Percentiles rank a stretch among this genome's conserved stretches.
These are phyloP conservation scores for Tricholoma sp. DNA, from an alignment of 768 basidiomycete genomes.

Conservation along the genomic window DNA sequence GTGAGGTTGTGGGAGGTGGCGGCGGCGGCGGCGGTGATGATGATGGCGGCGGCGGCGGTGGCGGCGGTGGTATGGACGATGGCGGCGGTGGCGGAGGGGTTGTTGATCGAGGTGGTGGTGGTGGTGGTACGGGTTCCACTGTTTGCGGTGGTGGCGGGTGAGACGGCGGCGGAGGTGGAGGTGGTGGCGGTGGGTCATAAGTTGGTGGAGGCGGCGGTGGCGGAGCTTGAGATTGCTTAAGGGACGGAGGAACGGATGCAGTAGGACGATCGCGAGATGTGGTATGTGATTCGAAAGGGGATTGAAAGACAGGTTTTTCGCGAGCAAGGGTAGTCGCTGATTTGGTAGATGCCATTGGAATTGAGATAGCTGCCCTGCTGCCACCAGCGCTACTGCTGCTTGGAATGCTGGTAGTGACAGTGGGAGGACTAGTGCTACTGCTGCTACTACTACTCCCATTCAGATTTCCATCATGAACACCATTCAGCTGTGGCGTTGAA, in stretches of 20 bases:
- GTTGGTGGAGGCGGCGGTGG: constrained; percentile 25
- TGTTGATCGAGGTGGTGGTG: constrained; percentile 23
- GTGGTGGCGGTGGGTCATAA: constrained; percentile 20
- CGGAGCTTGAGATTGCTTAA: constrained; percentile 1
- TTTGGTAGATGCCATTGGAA: constrained; percentile 12
- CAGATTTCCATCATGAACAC: constrained; percentile 13
- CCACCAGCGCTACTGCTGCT: constrained; percentile 9
- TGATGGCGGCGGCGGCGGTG: constrained; percentile 22
- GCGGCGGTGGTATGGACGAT: constrained; percentile 15
- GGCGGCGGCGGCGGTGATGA: constrained; percentile 20
- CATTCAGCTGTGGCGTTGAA: constrained; percentile 23
- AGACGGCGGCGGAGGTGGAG: constrained; percentile 23
- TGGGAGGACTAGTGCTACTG: not conserved
- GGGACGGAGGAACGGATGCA: constrained; percentile 22
- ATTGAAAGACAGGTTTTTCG: constrained; percentile 21
- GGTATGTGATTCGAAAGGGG: constrained; percentile 12
- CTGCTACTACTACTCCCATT: constrained; percentile 6
- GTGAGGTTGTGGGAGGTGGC: constrained; percentile 19
- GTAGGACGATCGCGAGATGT: constrained; percentile 20
- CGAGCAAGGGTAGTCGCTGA: constrained; percentile 14
- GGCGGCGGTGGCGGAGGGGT: constrained; percentile 8
- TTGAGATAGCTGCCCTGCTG: constrained; percentile 23
- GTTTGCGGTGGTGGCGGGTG: constrained; percentile 17
- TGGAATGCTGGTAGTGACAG: constrained; percentile 8
- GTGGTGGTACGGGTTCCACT: constrained; percentile 25